These are phyloP conservation scores for Xylaria palmicola DNA, from an alignment of 495 filamentous ascomycete species.

Conservation along the genomic window DNA sequence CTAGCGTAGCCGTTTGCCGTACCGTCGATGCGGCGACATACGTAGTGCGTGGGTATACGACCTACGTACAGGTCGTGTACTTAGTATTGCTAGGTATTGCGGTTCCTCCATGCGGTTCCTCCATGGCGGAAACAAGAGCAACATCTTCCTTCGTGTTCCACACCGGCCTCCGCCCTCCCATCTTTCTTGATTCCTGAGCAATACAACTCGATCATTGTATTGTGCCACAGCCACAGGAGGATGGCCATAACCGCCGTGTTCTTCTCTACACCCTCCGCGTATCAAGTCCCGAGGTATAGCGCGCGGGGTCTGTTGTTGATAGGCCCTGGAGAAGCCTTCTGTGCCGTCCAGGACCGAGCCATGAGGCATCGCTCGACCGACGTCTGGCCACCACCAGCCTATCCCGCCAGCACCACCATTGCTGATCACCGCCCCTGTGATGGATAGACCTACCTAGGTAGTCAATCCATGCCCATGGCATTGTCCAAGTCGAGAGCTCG, in stretches of 20 bases:
- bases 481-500: no score
- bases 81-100: no score
- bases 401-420: conserved; percentile 4
- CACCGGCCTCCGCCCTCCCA: not conserved
- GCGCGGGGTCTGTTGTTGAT: not conserved
- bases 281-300: not conserved
- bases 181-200: not conserved
- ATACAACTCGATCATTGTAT: not conserved
- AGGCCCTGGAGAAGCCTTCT: not conserved
- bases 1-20: not conserved
- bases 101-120: no score
- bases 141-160: conserved; percentile 14
- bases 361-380: not conserved
- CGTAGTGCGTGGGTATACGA: no score
- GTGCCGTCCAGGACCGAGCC: not conserved
- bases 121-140: not conserved
- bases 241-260: conserved; percentile 1
- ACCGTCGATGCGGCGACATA: no score
- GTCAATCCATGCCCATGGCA: not conserved
- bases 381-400: conserved; percentile 12
- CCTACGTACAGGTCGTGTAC: no score
- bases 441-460: not conserved
- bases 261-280: conserved; percentile 1
- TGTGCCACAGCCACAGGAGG: conserved; percentile 13
- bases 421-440: conserved; percentile 6